These are phyloP conservation scores for Carex littledalei DNA, from an alignment of 176 grass and related monocot species.

Conservation along the genomic window DNA sequence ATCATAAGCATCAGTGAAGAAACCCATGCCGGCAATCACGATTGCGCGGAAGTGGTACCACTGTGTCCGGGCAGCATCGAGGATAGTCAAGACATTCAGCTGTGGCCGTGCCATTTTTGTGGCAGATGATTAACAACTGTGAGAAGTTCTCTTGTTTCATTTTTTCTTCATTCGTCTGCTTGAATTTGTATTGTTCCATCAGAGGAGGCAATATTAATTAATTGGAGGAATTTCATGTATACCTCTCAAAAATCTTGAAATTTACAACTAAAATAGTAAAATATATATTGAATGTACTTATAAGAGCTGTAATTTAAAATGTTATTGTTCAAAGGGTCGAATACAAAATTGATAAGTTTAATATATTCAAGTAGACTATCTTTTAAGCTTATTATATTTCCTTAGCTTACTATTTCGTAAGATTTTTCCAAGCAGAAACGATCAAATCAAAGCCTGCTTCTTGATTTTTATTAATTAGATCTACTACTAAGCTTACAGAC, in stretches of 20 bases:
- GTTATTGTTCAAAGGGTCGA: neutral
- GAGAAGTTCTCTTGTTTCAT: neutral
- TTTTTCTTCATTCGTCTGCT: neutral
- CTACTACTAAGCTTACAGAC: neutral
- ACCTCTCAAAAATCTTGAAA: too few relatives aligned
- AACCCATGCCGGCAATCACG: slow-evolving; percentile 55
- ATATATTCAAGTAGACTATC: neutral
- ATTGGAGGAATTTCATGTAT: too few relatives aligned
- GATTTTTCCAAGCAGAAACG: neutral
- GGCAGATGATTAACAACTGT: neutral
- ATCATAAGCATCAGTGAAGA: slow-evolving; percentile 70
- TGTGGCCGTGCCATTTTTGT: slow-evolving; percentile 21
- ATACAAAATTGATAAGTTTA: neutral
- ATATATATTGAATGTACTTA: neutral
- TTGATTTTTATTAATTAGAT: neutral
- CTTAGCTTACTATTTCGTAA: too few relatives aligned
- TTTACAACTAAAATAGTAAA: too few relatives aligned
- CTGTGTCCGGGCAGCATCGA: slow-evolving; percentile 44
- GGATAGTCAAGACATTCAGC: slow-evolving; percentile 21
- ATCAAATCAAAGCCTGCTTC: neutral
- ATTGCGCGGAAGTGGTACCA: slow-evolving; percentile 68
- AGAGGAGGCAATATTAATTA: neutral
- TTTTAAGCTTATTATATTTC: neutral
- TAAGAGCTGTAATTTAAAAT: neutral
- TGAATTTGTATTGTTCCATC: neutral